Percentiles rank a stretch among this genome's conserved stretches.
Conservation (phyloP, 2,329 filamentous ascomycete genomes). For the Incumbomyces delicatus region DNA sequence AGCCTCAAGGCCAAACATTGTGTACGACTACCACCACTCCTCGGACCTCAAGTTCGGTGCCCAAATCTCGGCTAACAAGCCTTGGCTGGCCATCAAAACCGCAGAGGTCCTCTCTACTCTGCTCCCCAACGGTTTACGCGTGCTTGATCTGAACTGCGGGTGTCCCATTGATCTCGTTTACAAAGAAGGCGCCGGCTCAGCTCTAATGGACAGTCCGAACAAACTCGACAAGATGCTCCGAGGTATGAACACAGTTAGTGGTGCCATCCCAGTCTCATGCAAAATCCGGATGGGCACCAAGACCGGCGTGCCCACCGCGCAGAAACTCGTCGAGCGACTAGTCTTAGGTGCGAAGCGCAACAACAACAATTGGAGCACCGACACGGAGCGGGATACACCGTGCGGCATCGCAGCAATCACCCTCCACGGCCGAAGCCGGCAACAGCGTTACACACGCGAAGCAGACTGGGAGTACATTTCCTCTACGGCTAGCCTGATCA, state of each 20-base stretch:
- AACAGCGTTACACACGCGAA: conserved; percentile 82
- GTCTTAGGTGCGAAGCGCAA: conserved; percentile 56
- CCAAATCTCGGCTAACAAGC: conserved; percentile 86
- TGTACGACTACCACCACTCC: conserved; percentile 62
- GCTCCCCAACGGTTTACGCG: conserved; percentile 65
- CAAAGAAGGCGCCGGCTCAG: conserved; percentile 78
- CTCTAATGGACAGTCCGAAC: conserved; percentile 73
- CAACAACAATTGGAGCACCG: neutral
- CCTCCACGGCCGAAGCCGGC: conserved; percentile 81
- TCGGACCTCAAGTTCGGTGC: conserved; percentile 82
- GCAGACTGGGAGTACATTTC: conserved; percentile 96
- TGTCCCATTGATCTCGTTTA: conserved; percentile 94
- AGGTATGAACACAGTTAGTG: conserved; percentile 90
- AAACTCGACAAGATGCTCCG: conserved; percentile 92
- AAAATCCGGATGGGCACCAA: conserved; percentile 91
- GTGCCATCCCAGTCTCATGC: conserved; percentile 81
- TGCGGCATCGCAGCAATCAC: conserved; percentile 91
- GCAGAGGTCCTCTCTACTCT: conserved; percentile 69
- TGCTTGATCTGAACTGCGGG: conserved; percentile 93
- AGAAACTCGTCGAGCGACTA: conserved; percentile 72
- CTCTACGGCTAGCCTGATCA: conserved; percentile 76
- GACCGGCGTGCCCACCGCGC: conserved; percentile 67
- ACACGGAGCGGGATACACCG: conserved; percentile 47
- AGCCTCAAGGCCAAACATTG: conserved; percentile 39
- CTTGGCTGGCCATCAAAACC: conserved; percentile 80